Percentiles rank a stretch among this genome's conserved stretches.
phyloP scores from a whole-genome alignment of 176 grass and related monocot genomes.

The Metroxylon sagu region DNA sequence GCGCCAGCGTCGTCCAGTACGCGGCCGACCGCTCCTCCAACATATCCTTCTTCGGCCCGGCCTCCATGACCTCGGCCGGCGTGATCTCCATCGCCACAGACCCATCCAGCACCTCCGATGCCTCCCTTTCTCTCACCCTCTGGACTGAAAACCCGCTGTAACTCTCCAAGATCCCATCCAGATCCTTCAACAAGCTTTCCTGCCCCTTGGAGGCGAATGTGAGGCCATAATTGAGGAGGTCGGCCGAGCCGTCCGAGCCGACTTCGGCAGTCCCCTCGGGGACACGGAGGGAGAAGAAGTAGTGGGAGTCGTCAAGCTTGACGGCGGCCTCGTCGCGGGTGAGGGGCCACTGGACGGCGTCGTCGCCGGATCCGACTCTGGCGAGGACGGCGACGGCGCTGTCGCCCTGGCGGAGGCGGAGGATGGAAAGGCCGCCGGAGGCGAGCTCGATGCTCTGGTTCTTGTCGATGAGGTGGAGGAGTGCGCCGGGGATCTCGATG shows the following conservation, averaged over 20 bases:
- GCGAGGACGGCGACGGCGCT: slow-evolving; percentile 54
- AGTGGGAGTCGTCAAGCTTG: slow-evolving; percentile 68
- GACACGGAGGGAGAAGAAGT: slow-evolving; percentile 67
- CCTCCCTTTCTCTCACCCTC: slow-evolving; percentile 23
- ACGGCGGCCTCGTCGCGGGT: slow-evolving; percentile 54
- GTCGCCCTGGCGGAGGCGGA: slow-evolving; percentile 52
- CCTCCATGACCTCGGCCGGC: slow-evolving; percentile 3
- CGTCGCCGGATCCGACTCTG: slow-evolving; percentile 2
- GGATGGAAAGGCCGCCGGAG: slow-evolving; percentile 51
- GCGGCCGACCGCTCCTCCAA: slow-evolving; percentile 51
- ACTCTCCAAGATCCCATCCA: slow-evolving; percentile 26
- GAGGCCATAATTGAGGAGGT: slow-evolving; percentile 61
- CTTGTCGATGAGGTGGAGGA: slow-evolving; percentile 68
- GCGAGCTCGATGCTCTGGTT: slow-evolving; percentile 58
- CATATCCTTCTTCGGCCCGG: slow-evolving; percentile 24
- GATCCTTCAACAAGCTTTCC: slow-evolving; percentile 26
- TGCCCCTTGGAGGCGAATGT: slow-evolving; percentile 36
- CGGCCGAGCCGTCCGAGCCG: slow-evolving; percentile 28
- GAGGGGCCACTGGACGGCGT: slow-evolving; percentile 59
- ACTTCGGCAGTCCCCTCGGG: slow-evolving; percentile 11
- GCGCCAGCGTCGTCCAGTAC: slow-evolving; percentile 81
- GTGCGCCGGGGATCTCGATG: slow-evolving; percentile 31
- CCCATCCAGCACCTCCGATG: slow-evolving; percentile 4
- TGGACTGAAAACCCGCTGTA: slow-evolving; percentile 66
- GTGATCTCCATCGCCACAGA: slow-evolving; percentile 4